Evolutionary conservation across 768 basidiomycete species (phyloP).

Genomic region (Serendipita vermifera): DNA sequence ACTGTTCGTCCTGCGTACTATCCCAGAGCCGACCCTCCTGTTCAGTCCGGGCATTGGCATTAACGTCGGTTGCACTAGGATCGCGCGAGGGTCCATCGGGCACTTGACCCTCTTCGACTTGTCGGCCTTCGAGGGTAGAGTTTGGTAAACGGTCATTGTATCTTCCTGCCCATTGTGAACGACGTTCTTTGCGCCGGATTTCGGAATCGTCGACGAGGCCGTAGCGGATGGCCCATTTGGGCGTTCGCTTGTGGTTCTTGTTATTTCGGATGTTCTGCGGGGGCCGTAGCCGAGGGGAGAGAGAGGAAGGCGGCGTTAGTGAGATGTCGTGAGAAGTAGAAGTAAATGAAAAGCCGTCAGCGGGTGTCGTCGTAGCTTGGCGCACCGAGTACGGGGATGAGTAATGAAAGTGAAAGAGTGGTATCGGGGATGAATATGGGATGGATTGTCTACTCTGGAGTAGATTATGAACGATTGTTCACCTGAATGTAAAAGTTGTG

Average conservation of each 20-base stretch:
- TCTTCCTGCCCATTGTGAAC: slow-evolving; percentile 76
- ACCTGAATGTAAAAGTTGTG: slow-evolving; percentile 94
- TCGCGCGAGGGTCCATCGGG: slow-evolving; percentile 22
- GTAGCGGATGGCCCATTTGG: slow-evolving; percentile 86
- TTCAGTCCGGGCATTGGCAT: slow-evolving; percentile 30
- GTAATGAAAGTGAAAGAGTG: too few species aligned
- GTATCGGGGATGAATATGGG: too few species aligned
- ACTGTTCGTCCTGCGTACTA: slow-evolving; percentile 54
- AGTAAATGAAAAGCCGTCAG: too few species aligned
- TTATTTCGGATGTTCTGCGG: slow-evolving; percentile 97
- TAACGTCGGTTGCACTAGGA: slow-evolving; percentile 14
- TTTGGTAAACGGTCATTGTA: slow-evolving; percentile 69
- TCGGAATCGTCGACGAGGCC: slow-evolving; percentile 76
- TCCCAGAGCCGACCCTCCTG: slow-evolving; percentile 58
- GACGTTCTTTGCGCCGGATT: slow-evolving; percentile 61
- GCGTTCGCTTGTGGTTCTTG: slow-evolving; percentile 83
- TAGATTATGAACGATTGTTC: too few species aligned
- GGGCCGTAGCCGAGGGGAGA: too few species aligned
- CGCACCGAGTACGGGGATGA: too few species aligned
- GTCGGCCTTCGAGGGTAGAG: slow-evolving; percentile 55
- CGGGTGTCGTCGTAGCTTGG: too few species aligned
- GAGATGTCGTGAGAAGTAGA: too few species aligned
- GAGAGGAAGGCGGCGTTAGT: too few species aligned
- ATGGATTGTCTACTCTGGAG: too few species aligned
- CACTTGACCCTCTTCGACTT: slow-evolving; percentile 72